A percentile compares a stretch with the other conserved stretches of the same genome.
These are phyloP conservation scores for Nakazawaea pomicola DNA, from an alignment of 805 yeast species.

Conservation along the genomic window DNA sequence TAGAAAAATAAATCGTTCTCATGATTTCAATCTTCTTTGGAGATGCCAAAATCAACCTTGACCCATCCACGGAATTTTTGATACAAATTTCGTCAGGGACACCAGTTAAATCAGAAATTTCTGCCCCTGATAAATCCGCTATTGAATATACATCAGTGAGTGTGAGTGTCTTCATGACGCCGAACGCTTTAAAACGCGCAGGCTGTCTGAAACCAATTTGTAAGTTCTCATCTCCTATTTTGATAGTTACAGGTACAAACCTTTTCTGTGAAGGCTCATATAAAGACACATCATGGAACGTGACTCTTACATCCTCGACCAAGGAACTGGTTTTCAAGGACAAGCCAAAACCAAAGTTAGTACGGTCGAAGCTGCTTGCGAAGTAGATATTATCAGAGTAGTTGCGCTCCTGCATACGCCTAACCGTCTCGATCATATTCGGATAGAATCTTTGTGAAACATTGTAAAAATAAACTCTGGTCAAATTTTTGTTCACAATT, in stretches of 20 bases:
- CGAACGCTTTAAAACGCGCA: constrained; percentile 31
- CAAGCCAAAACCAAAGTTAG: constrained; percentile 39
- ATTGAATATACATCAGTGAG: constrained; percentile 40
- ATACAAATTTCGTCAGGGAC: constrained; percentile 48
- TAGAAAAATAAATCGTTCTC: constrained; percentile 63
- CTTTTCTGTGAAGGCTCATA: constrained; percentile 44
- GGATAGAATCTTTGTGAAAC: constrained; percentile 28
- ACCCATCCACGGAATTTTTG: constrained; percentile 27
- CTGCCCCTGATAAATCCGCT: constrained; percentile 33
- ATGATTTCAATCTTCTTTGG: constrained; percentile 59
- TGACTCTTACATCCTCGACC: constrained; percentile 45
- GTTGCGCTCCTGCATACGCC: constrained; percentile 11
- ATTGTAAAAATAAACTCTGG: constrained; percentile 46
- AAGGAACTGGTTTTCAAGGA: constrained; percentile 35
- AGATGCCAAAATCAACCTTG: constrained; percentile 37
- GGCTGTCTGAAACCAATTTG: constrained; percentile 49
- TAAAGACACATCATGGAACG: constrained; percentile 45
- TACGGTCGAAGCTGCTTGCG: constrained; percentile 41
- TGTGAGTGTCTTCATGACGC: constrained; percentile 29
- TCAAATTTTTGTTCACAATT: constrained; percentile 46
- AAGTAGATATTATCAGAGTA: constrained; percentile 24
- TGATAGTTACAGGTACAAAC: constrained; percentile 55
- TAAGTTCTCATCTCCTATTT: constrained; percentile 64
- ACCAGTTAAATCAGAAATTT: constrained; percentile 37
- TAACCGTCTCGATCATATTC: background rate